phyloP scores from a whole-genome alignment of 768 basidiomycete species.

The Auriculariales sp. region DNA sequence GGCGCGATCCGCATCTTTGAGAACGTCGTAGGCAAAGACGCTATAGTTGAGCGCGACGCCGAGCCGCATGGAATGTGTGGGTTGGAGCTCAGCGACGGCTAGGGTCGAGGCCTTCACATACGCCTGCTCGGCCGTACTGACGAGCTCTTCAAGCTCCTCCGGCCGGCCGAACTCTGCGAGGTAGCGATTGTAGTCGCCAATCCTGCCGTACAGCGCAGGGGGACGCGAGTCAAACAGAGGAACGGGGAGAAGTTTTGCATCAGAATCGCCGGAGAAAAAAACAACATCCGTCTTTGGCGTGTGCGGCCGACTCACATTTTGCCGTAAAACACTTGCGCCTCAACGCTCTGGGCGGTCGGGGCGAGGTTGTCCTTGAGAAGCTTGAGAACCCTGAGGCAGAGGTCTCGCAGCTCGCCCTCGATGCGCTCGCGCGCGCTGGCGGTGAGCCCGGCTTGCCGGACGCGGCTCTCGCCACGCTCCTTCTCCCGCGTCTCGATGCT shows the following conservation, averaged over 20 bases:
- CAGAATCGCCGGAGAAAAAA: not conserved
- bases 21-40: constrained; percentile 99
- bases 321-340: constrained; percentile 99
- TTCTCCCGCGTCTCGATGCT: constrained; percentile 99
- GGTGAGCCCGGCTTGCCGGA: constrained; percentile 92
- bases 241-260: not conserved
- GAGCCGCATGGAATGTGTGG: constrained; percentile 95
- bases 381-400: constrained; percentile 96
- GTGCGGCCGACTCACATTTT: constrained; percentile 91
- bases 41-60: constrained; percentile 99
- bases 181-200: constrained; percentile 99
- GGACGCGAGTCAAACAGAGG: constrained; percentile 8
- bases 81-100: constrained; percentile 87
- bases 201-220: constrained; percentile 37
- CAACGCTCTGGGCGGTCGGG: constrained; percentile 89
- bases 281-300: no score
- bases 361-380: constrained; percentile 97
- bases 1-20: constrained; percentile 96
- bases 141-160: constrained; percentile 92
- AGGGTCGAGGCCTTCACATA: constrained; percentile 98
- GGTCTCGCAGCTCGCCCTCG: constrained; percentile 89
- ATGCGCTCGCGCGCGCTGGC: constrained; percentile 98
- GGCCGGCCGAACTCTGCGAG: constrained; percentile 97
- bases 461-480: constrained; percentile 95
- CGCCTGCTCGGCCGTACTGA: constrained; percentile 92